Conservation (phyloP, 208 protist species). For the Acanthamoeba culbertsoni region DNA sequence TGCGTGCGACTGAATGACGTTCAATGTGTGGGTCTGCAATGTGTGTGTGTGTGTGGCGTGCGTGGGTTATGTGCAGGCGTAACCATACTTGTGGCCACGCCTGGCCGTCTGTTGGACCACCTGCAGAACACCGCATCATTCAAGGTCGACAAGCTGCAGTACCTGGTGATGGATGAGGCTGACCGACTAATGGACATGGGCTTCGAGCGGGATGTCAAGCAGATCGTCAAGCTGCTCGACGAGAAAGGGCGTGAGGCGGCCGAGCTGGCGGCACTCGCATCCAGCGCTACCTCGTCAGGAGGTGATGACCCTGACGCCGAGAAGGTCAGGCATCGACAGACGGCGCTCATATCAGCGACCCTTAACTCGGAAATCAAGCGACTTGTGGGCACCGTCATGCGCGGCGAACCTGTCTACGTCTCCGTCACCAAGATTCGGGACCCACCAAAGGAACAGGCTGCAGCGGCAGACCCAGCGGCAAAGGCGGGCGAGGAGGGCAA, state of each 20-base stretch:
- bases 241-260: neutral
- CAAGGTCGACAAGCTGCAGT: slow-evolving; percentile 66
- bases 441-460: too few relatives aligned
- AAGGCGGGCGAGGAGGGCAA: neutral
- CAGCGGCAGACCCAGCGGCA: neutral
- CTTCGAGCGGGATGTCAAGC: slow-evolving; percentile 51
- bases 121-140: slow-evolving; percentile 78
- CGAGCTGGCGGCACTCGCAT: neutral
- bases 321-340: neutral
- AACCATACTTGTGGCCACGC: slow-evolving; percentile 82
- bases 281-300: too few relatives aligned
- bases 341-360: slow-evolving; percentile 45
- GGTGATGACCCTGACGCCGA: neutral
- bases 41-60: neutral
- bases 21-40: neutral
- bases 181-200: slow-evolving; percentile 75
- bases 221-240: slow-evolving; percentile 42
- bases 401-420: neutral
- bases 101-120: slow-evolving; percentile 85
- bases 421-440: slow-evolving; percentile 12
- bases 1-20: too few relatives aligned
- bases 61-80: slow-evolving; percentile 19
- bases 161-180: slow-evolving; percentile 83
- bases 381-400: slow-evolving; percentile 46
- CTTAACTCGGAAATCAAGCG: slow-evolving; percentile 18